Conservation (phyloP, 371 early-diverging fungal genomes). For the Actinomortierella wolfii region DNA sequence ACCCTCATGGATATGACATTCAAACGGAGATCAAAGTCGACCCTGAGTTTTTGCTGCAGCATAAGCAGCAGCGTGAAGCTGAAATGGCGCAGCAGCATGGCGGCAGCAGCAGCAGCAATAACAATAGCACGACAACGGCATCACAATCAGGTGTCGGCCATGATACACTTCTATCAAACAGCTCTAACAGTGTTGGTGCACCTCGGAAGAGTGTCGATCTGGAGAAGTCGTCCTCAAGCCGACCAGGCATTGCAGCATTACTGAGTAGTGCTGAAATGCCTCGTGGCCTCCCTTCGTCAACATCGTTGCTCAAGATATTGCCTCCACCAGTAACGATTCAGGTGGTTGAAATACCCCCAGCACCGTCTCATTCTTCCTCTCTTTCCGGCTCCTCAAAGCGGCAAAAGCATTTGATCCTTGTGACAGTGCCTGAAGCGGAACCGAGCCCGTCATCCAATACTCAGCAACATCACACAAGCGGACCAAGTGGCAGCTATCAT, state of each 20-base stretch:
- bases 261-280: slow-evolving; percentile 27
- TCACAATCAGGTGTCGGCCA: too few relatives aligned
- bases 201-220: too few relatives aligned
- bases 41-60: slow-evolving; percentile 40
- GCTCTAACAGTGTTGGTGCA: too few relatives aligned
- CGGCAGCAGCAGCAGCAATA: slow-evolving; percentile 1
- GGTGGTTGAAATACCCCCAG: slow-evolving; percentile 40
- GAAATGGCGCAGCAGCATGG: slow-evolving; percentile 8
- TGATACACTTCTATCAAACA: too few relatives aligned
- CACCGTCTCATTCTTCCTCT: slow-evolving; percentile 42
- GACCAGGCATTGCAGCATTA: slow-evolving; percentile 42
- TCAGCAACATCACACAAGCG: too few relatives aligned
- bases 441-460: slow-evolving; percentile 7
- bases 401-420: slow-evolving; percentile 34
- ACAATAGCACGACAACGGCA: background rate
- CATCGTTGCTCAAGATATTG: slow-evolving; percentile 36
- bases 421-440: slow-evolving; percentile 42
- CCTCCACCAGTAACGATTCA: slow-evolving; percentile 34
- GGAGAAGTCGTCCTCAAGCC: background rate
- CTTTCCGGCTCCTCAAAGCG: slow-evolving; percentile 37
- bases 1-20: slow-evolving; percentile 50
- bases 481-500: too few relatives aligned
- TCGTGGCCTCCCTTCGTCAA: slow-evolving; percentile 32
- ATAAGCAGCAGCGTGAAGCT: slow-evolving; percentile 34
- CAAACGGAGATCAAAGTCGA: slow-evolving; percentile 44